phyloP scores from a whole-genome alignment of 1,139 yeast genomes.

The Trichomonascaceae sp. region DNA sequence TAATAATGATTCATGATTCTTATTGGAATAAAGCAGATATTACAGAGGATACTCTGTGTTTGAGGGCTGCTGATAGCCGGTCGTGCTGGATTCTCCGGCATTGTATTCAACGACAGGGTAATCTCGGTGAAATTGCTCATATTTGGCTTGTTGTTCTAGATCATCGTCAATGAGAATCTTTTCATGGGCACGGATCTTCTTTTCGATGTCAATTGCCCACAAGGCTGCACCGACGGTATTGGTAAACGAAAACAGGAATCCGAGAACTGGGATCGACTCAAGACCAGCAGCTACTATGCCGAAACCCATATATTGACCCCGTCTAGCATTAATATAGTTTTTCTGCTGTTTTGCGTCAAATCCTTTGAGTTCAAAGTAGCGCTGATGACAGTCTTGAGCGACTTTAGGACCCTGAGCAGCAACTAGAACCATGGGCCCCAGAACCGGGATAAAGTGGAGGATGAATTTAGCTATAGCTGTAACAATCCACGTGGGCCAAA shows the following conservation, averaged over 20 bases:
- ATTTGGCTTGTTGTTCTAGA: neutral
- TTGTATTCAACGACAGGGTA: neutral
- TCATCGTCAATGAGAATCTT: conserved; percentile 1
- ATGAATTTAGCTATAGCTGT: conserved; percentile 32
- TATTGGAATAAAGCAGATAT: neutral
- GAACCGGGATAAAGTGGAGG: conserved; percentile 50
- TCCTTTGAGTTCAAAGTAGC: conserved; percentile 59
- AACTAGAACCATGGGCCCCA: conserved; percentile 55
- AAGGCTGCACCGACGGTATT: conserved; percentile 67
- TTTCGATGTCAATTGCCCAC: conserved; percentile 46
- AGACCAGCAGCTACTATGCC: conserved; percentile 55
- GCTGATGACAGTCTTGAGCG: conserved; percentile 49
- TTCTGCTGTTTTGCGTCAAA: conserved; percentile 39
- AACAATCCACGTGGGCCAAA: conserved; percentile 34
- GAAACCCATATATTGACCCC: conserved; percentile 39
- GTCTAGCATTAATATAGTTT: conserved; percentile 26
- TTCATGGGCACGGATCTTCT: conserved; percentile 4
- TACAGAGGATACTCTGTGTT: neutral
- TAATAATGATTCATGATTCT: neutral
- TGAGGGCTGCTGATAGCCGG: neutral
- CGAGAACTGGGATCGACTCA: conserved; percentile 57
- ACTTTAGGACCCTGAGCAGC: conserved; percentile 53
- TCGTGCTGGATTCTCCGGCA: neutral
- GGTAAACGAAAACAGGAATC: conserved; percentile 58
- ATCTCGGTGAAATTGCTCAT: neutral